A percentile compares a stretch with the other conserved stretches of the same genome.
phyloP scores from a whole-genome alignment of 1,139 yeast genomes.

The Maudiozyma humilis region DNA sequence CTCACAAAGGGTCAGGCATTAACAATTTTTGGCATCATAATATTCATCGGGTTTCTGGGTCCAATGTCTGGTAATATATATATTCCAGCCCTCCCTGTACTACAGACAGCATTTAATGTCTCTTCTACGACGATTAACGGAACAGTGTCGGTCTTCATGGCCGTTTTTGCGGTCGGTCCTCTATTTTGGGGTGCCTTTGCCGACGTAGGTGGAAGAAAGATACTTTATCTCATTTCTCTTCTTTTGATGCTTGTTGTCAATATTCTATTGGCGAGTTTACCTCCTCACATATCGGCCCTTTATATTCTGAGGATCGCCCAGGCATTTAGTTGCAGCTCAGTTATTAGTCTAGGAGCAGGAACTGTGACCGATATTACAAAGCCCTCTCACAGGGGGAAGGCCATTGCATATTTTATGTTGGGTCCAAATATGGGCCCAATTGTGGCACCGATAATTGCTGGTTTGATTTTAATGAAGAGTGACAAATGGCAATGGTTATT shows the following conservation, averaged over 20 bases:
- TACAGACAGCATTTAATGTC: conserved; percentile 37
- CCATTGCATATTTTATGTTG: conserved; percentile 47
- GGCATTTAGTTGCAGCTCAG: conserved; percentile 49
- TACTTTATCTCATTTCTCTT: conserved; percentile 41
- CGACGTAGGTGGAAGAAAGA: conserved; percentile 51
- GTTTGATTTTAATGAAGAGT: conserved; percentile 34
- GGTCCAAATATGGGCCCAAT: conserved; percentile 57
- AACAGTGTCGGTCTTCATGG: conserved; percentile 55
- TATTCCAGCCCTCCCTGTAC: conserved; percentile 46
- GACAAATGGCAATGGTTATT: conserved; percentile 50
- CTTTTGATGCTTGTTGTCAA: conserved; percentile 40
- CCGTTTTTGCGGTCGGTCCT: conserved; percentile 46
- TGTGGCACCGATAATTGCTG: conserved; percentile 45
- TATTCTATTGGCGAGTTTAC: conserved; percentile 41
- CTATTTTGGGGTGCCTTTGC: conserved; percentile 50
- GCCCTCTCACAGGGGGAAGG: conserved; percentile 43
- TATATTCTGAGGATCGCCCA: conserved; percentile 40
- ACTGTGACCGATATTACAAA: conserved; percentile 45
- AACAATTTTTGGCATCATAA: conserved; percentile 22
- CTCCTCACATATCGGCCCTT: conserved; percentile 40
- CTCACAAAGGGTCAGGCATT: conserved; percentile 19
- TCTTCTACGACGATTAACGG: conserved; percentile 45
- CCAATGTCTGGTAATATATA: conserved; percentile 55
- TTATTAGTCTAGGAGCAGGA: conserved; percentile 50
- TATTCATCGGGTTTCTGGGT: conserved; percentile 43